Conservation (phyloP, 1,284 basidiomycete species). For the Macrocystidia cucumis region DNA sequence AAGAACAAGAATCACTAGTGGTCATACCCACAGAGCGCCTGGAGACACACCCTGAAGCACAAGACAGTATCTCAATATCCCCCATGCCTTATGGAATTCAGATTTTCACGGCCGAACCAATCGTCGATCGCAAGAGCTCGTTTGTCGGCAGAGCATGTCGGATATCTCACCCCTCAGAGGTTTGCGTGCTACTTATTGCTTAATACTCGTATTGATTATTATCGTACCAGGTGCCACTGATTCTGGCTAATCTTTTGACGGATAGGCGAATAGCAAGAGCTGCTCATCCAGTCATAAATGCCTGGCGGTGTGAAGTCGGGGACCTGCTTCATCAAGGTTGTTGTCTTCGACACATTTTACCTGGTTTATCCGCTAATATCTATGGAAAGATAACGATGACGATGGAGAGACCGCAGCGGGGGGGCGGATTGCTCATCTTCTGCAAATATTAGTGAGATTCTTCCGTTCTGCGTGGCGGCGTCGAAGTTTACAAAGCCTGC, state of each 20-base stretch:
- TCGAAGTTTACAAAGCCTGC: too few relatives aligned
- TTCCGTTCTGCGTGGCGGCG: too few relatives aligned
- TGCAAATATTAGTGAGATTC: constrained; percentile 73
- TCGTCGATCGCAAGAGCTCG: constrained; percentile 74
- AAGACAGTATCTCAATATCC: too few relatives aligned
- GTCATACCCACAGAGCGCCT: constrained; percentile 5
- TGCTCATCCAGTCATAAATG: constrained; percentile 85
- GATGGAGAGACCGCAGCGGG: constrained; percentile 92
- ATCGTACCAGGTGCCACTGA: constrained; percentile 53
- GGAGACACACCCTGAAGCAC: constrained; percentile 9
- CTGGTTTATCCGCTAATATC: constrained; percentile 2
- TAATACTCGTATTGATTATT: constrained; percentile 3
- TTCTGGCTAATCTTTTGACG: constrained; percentile 66
- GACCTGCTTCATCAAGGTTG: constrained; percentile 67
- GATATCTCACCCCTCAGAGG: constrained; percentile 74
- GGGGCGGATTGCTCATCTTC: constrained; percentile 75
- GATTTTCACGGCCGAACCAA: constrained; percentile 67
- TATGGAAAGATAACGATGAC: constrained; percentile 82
- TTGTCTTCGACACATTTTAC: constrained; percentile 7
- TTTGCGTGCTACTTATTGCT: constrained; percentile 17
- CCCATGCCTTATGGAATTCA: constrained; percentile 52
- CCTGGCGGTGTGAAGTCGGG: constrained; percentile 74
- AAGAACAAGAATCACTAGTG: constrained; percentile 14
- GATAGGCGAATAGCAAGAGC: constrained; percentile 73
- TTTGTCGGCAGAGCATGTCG: constrained; percentile 81